Evolutionary conservation across 495 filamentous ascomycete species (phyloP).

Genomic region (Penicillium subrubescens): DNA sequence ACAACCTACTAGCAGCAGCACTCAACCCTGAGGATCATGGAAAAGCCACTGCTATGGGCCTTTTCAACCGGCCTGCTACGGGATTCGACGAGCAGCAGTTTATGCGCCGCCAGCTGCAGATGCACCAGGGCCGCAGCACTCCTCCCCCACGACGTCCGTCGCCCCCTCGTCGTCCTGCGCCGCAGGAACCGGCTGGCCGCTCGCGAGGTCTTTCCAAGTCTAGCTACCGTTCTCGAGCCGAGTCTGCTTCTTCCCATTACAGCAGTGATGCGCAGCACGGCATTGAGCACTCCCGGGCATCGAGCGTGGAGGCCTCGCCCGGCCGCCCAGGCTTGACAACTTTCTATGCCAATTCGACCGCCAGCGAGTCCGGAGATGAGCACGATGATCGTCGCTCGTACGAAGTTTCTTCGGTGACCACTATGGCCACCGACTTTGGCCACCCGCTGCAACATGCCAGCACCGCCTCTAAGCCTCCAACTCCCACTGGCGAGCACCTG

Average conservation of each 20-base stretch:
- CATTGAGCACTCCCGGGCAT: constrained; percentile 28
- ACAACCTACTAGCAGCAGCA: constrained; percentile 53
- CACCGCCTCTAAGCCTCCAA: constrained; percentile 32
- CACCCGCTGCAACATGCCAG: constrained; percentile 34
- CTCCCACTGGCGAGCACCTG: constrained; percentile 28
- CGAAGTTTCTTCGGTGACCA: constrained; percentile 29
- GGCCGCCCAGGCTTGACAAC: constrained; percentile 29
- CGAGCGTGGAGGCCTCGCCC: constrained; percentile 38
- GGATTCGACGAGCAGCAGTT: constrained; percentile 85
- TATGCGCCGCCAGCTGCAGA: constrained; percentile 74
- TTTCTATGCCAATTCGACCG: constrained; percentile 48
- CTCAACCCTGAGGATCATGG: constrained; percentile 77
- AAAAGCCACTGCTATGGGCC: constrained; percentile 82
- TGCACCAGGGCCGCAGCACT: constrained; percentile 67
- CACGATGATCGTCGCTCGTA: constrained; percentile 29
- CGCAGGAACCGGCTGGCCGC: constrained; percentile 37
- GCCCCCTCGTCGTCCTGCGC: constrained; percentile 32
- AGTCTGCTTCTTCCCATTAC: constrained; percentile 49
- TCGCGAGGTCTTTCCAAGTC: constrained; percentile 43
- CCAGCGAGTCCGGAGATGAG: constrained; percentile 49
- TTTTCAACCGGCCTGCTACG: constrained; percentile 77
- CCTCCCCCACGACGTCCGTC: constrained; percentile 40
- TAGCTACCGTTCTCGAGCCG: constrained; percentile 48
- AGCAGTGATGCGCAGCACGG: constrained; percentile 39
- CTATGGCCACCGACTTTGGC: constrained; percentile 31